Percentiles rank a stretch among this genome's conserved stretches.
Conservation (phyloP, 495 filamentous ascomycete genomes). For the Penicillium macrosclerotiorum region DNA sequence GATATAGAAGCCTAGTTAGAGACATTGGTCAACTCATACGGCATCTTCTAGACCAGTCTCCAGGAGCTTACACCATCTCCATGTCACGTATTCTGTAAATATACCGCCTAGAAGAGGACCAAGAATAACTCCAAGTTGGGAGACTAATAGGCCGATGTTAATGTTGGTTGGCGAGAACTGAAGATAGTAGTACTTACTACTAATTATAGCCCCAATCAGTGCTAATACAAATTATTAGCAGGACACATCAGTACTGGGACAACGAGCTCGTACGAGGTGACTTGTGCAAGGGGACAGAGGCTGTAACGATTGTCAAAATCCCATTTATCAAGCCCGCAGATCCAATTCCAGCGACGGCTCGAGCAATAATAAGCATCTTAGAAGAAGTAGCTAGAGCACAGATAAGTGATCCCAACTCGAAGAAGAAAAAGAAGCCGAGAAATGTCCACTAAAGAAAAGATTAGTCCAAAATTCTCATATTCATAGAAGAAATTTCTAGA, state of each 20-base stretch:
- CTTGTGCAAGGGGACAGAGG: slow-evolving; percentile 44
- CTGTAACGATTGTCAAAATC: slow-evolving; percentile 49
- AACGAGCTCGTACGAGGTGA: slow-evolving; percentile 39
- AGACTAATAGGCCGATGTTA: slow-evolving; percentile 15
- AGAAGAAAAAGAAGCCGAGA: slow-evolving; percentile 35
- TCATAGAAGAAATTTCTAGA: too few relatives aligned
- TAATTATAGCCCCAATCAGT: slow-evolving; percentile 34
- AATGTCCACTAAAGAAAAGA: slow-evolving; percentile 36
- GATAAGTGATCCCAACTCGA: slow-evolving; percentile 43
- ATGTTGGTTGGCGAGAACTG: background rate
- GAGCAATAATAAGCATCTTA: slow-evolving; percentile 44
- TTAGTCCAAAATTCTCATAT: background rate
- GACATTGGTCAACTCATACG: slow-evolving; percentile 2
- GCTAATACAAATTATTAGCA: slow-evolving; percentile 18
- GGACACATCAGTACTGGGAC: too few relatives aligned
- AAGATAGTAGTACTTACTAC: slow-evolving; percentile 24
- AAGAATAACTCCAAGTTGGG: slow-evolving; percentile 34
- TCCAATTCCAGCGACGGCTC: slow-evolving; percentile 44
- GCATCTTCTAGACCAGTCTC: background rate
- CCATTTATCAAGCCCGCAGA: slow-evolving; percentile 51
- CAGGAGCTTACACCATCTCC: slow-evolving; percentile 52
- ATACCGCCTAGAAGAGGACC: slow-evolving; percentile 60
- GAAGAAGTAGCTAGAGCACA: slow-evolving; percentile 42
- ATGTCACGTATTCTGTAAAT: slow-evolving; percentile 52
- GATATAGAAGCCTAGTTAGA: slow-evolving; percentile 66